Evolutionary conservation across 352 stramenopile genomes (phyloP), one percentile per base, ranked within the genome.

Genomic region (Globisporangium uncinulatum): DNA sequence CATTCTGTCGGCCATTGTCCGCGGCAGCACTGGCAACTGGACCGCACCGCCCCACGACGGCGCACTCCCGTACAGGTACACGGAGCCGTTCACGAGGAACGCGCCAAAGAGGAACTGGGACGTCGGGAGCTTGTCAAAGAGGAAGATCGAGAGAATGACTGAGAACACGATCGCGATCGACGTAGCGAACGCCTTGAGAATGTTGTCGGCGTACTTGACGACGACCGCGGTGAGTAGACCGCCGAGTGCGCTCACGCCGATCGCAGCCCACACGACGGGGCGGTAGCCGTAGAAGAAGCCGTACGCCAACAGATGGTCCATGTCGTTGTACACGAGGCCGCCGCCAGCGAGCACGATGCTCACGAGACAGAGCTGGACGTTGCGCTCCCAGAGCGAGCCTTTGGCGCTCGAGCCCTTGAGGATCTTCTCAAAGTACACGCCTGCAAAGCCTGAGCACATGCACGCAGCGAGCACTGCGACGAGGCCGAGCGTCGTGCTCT

Each of bases 341-440:
- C 73, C 57, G 21, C 74, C 70, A 34, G 79, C 81, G 1, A 92
- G 71, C 14, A 73, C 58, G 54, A 94, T 54, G 14, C 82, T 87
- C 54, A 90, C 79, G 47, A 89, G 65, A 15, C 82, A 83, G 78
- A 94, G 88, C 50, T 94, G 84, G 46, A 92, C 71, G 56, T 94
- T 94, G 48, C 82, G 83, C 46, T 94, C 83, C 84, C 84, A 92
- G 19, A 94, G 64, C 21, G 84, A 78, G 9, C 73, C 72, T 47
- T 80, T 87, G 17, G 70, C 74, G 32, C 72, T 70, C 4, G 63
- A 47, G 50, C 73, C 74, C 70, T 94, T 94, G 29, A 94, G 74
- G 51, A 94, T 92, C 62, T 89, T 87, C 52, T 94, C 84, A 70
- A 92, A 92, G 70, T 94, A 94, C 11, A 92, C 84, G 20, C 82